phyloP scores from a whole-genome alignment of 805 yeast species.

The Ascoidea asiatica region DNA sequence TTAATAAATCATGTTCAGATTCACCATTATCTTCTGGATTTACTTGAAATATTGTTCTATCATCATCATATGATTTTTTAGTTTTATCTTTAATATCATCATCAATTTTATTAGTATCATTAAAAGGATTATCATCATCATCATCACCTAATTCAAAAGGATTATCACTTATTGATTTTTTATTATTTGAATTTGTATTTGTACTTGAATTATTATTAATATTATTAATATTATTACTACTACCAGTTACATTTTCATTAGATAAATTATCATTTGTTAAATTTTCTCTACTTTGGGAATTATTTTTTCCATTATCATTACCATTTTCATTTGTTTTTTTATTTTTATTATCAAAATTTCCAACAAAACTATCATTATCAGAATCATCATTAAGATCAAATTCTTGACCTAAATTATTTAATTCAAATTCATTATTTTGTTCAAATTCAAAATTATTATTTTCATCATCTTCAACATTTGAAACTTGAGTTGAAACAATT shows the following conservation, averaged over 20 bases:
- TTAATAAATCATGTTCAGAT: too few species aligned
- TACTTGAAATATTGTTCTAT: too few species aligned
- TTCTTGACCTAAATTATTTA: slow-evolving; percentile 27
- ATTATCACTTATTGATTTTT: background rate
- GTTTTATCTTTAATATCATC: too few species aligned
- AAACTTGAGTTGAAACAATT: slow-evolving; percentile 87
- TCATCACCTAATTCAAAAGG: slow-evolving; percentile 8
- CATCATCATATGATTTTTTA: background rate
- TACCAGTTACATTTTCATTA: background rate
- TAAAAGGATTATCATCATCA: slow-evolving; percentile 6
- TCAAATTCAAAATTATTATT: slow-evolving; percentile 50
- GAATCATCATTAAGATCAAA: slow-evolving; percentile 25
- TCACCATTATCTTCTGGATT: too few species aligned
- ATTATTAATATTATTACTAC: background rate
- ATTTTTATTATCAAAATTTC: slow-evolving; percentile 13
- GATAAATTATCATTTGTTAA: slow-evolving; percentile 4
- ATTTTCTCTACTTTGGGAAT: background rate
- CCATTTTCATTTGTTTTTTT: background rate
- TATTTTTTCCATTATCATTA: background rate
- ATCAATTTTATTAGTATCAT: slow-evolving; percentile 2
- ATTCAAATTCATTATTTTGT: slow-evolving; percentile 18
- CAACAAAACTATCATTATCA: slow-evolving; percentile 17
- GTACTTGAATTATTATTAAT: background rate
- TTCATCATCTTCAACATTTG: slow-evolving; percentile 61
- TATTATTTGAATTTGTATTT: background rate